These are phyloP conservation scores for Ogataea nonfermentans DNA, from an alignment of 805 yeast genomes.

Conservation along the genomic window DNA sequence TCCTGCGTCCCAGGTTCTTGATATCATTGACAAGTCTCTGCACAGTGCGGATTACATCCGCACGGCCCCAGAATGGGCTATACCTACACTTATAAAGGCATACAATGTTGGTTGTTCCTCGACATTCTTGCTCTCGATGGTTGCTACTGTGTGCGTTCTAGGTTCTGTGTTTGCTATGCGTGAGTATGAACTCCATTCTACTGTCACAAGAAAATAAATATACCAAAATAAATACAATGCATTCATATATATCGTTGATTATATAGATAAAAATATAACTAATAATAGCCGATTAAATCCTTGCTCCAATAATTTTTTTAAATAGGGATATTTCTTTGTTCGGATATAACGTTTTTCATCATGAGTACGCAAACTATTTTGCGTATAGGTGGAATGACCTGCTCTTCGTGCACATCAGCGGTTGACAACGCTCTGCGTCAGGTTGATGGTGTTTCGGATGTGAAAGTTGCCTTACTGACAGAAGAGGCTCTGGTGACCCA, in stretches of 20 bases:
- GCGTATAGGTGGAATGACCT: constrained; percentile 78
- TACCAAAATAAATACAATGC: too few relatives aligned
- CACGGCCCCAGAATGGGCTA: constrained; percentile 53
- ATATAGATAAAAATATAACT: constrained; percentile 1
- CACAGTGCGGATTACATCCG: constrained; percentile 55
- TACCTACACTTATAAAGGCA: constrained; percentile 44
- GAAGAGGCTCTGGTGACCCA: constrained; percentile 67
- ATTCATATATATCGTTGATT: background rate
- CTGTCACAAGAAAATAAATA: constrained; percentile 39
- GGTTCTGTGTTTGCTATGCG: constrained; percentile 8
- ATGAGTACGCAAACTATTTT: constrained; percentile 8
- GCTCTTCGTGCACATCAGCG: constrained; percentile 77
- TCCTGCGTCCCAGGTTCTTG: constrained; percentile 36
- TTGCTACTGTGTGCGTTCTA: constrained; percentile 29
- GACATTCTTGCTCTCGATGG: constrained; percentile 47
- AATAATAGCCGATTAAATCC: too few relatives aligned
- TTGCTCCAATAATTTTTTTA: constrained; percentile 1
- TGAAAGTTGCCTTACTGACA: constrained; percentile 69
- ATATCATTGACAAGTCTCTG: constrained; percentile 51
- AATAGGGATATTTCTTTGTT: constrained; percentile 4
- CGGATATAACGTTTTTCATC: constrained; percentile 1
- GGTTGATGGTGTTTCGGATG: constrained; percentile 33
- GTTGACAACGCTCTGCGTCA: constrained; percentile 40
- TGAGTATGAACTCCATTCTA: constrained; percentile 50
- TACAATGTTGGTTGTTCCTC: constrained; percentile 53